These are phyloP conservation scores for Phytopythium cucurbitacearum DNA, from an alignment of 352 stramenopile genomes.

Conservation along the genomic window DNA sequence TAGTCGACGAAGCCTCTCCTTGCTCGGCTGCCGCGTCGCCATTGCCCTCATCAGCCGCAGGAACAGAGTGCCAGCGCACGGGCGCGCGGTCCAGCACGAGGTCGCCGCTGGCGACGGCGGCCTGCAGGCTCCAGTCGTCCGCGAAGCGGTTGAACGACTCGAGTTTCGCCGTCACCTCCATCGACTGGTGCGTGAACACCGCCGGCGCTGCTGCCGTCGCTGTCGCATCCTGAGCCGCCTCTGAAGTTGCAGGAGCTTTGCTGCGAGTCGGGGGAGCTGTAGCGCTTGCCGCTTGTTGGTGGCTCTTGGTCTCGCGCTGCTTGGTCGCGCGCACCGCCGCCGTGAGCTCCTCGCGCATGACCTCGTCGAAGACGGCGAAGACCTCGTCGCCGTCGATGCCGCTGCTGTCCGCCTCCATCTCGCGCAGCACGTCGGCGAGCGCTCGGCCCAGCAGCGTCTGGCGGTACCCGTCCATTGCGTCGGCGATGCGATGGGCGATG, in stretches of 20 bases:
- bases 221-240: not conserved
- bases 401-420: slow-evolving; percentile 26
- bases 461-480: slow-evolving; percentile 57
- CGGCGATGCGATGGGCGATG: not conserved
- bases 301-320: not conserved
- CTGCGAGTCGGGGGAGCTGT: no score
- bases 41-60: not conserved
- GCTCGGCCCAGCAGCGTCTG: slow-evolving; percentile 54
- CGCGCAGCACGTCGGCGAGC: slow-evolving; percentile 57
- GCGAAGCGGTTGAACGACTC: slow-evolving; percentile 64
- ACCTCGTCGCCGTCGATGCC: slow-evolving; percentile 37
- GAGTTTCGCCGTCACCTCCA: slow-evolving; percentile 36
- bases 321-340: not conserved
- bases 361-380: slow-evolving; percentile 55
- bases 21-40: not conserved
- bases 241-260: not conserved
- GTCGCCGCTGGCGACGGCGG: slow-evolving; percentile 9
- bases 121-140: slow-evolving; percentile 59
- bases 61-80: slow-evolving; percentile 14
- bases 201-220: not conserved
- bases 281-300: not conserved
- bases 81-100: slow-evolving; percentile 30
- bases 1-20: not conserved
- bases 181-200: slow-evolving; percentile 43
- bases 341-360: slow-evolving; percentile 23